These are phyloP conservation scores for Botrytis fabae DNA, from an alignment of 2,329 filamentous ascomycete species.

Conservation along the genomic window DNA sequence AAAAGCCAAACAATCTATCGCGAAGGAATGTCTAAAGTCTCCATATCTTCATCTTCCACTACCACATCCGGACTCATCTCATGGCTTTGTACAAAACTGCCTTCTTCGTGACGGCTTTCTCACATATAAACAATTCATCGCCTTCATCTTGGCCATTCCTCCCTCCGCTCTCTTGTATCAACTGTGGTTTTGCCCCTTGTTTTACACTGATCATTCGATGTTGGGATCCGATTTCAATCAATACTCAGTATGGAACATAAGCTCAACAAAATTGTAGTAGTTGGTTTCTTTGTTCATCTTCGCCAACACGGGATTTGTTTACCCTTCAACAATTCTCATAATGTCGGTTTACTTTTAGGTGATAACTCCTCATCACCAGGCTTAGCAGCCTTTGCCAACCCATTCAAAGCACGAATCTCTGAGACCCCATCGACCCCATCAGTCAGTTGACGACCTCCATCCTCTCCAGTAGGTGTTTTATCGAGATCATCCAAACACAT, in stretches of 20 bases:
- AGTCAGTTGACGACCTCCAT: neutral
- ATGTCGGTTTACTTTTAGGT: conserved; percentile 12
- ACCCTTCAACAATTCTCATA: neutral
- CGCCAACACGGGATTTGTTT: neutral
- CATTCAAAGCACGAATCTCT: neutral
- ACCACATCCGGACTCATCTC: neutral
- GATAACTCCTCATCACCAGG: neutral
- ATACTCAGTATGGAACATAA: neutral
- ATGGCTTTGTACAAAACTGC: neutral
- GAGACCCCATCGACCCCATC: neutral
- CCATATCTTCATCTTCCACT: neutral
- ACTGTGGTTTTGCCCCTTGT: neutral
- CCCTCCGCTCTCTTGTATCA: neutral
- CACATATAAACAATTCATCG: neutral
- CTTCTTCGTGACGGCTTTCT: neutral
- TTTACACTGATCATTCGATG: neutral
- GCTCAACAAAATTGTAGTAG: too few species aligned
- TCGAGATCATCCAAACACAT: neutral
- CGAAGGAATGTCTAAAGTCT: neutral
- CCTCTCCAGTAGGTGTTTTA: neutral
- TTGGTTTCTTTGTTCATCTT: neutral
- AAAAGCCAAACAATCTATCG: neutral
- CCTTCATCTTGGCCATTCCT: too few species aligned
- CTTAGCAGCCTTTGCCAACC: neutral
- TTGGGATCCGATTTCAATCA: neutral